Evolutionary conservation across 2,329 filamentous ascomycete genomes (phyloP).

Genomic region (Zelopaecilomyces penicillatus): DNA sequence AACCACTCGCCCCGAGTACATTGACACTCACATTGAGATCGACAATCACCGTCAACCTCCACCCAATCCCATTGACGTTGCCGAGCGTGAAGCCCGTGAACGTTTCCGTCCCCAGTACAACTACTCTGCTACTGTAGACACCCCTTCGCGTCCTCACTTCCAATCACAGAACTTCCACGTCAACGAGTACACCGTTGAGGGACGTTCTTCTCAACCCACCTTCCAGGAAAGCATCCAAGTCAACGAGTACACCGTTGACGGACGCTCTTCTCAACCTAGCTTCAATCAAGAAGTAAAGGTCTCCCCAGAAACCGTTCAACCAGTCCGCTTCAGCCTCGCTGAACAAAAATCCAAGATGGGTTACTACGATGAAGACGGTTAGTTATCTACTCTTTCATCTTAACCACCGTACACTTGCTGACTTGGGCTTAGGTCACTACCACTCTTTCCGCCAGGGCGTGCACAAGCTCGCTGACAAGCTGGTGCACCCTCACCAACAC

Average conservation of each 20-base stretch:
- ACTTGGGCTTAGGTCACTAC: conserved; percentile 41
- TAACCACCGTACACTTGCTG: background rate
- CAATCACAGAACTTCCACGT: conserved; percentile 14
- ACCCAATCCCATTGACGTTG: conserved; percentile 50
- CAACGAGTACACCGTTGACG: conserved; percentile 33
- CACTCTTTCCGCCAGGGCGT: conserved; percentile 49
- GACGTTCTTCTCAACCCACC: conserved; percentile 21
- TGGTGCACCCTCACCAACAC: conserved; percentile 40
- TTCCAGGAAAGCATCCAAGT: conserved; percentile 16
- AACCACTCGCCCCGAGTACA: conserved; percentile 36
- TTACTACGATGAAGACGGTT: conserved; percentile 57
- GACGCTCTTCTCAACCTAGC: conserved; percentile 31
- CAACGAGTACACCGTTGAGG: conserved; percentile 33
- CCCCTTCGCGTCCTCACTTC: background rate
- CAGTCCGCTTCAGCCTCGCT: conserved; percentile 34
- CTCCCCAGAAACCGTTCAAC: conserved; percentile 59
- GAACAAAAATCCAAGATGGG: conserved; percentile 49
- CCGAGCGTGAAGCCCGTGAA: conserved; percentile 59
- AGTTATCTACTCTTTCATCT: conserved; percentile 17
- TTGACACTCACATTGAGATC: conserved; percentile 59
- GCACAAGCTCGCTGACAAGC: conserved; percentile 50
- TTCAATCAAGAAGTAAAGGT: conserved; percentile 51
- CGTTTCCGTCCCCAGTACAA: conserved; percentile 31
- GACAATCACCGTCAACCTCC: conserved; percentile 42
- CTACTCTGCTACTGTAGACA: background rate